Percentiles rank a stretch among this genome's conserved stretches.
Conservation (phyloP, 179 eudicot species). For the Sideroxylon spinosum region DNA sequence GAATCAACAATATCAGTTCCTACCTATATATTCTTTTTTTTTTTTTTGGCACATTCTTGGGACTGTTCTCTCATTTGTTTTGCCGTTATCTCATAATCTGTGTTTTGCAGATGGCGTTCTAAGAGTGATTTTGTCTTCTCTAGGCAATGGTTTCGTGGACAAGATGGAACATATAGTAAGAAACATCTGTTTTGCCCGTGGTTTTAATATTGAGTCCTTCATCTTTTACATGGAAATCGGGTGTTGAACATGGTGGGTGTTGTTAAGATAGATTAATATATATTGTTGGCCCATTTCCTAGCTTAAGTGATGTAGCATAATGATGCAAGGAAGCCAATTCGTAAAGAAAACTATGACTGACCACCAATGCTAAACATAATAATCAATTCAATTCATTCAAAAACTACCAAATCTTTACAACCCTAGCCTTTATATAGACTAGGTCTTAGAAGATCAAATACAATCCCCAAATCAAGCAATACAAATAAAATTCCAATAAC, state of each 20-base stretch:
- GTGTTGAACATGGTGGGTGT: background rate
- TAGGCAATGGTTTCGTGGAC: constrained; percentile 93
- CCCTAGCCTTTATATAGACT: too few relatives aligned
- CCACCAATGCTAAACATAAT: too few relatives aligned
- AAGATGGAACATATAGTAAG: constrained; percentile 95
- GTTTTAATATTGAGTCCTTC: background rate
- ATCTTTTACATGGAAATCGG: background rate
- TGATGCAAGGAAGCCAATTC: too few relatives aligned
- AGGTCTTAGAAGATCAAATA: too few relatives aligned
- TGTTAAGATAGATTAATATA: too few relatives aligned
- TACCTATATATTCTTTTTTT: background rate
- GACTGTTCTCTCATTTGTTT: constrained; percentile 2
- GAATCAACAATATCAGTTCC: background rate
- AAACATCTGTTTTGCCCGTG: constrained; percentile 3
- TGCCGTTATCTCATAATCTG: constrained; percentile 4
- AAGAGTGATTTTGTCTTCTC: constrained; percentile 90
- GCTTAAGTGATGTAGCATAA: too few relatives aligned
- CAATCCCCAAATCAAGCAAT: too few relatives aligned
- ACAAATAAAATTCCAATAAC: too few relatives aligned
- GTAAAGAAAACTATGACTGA: too few relatives aligned
- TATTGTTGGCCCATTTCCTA: too few relatives aligned
- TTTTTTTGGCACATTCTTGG: background rate
- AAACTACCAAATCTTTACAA: too few relatives aligned
- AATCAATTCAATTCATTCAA: too few relatives aligned
- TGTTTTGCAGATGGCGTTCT: constrained; percentile 65